phyloP scores from a whole-genome alignment of 140 eudicot species.

The Flaveria floridana region DNA sequence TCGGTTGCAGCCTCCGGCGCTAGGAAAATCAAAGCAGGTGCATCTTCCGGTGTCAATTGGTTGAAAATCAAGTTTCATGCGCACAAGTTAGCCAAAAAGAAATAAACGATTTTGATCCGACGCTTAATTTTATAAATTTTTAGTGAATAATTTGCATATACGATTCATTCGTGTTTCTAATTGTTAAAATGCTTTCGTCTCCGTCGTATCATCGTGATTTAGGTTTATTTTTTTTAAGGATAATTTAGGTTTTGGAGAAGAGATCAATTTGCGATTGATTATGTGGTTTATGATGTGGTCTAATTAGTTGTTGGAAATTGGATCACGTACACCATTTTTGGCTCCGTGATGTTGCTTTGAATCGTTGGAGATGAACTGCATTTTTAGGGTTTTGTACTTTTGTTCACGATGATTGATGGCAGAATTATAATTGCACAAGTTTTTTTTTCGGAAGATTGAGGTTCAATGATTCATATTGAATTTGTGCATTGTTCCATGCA shows the following conservation, averaged over 20 bases:
- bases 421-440: neutral
- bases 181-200: too few species aligned
- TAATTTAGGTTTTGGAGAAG: neutral
- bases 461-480: neutral
- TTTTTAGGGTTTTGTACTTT: slow-evolving; percentile 12
- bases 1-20: slow-evolving; percentile 31
- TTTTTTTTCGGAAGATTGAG: neutral
- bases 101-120: slow-evolving; percentile 2
- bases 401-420: too few species aligned
- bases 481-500: neutral
- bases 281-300: neutral
- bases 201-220: too few species aligned
- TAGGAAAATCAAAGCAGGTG: slow-evolving; percentile 55
- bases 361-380: too few species aligned
- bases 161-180: too few species aligned
- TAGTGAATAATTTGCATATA: slow-evolving; percentile 16
- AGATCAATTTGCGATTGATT: neutral
- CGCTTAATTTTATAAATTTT: neutral
- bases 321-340: neutral
- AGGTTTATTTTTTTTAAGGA: neutral
- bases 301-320: neutral
- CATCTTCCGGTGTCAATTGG: slow-evolving; percentile 51
- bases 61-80: slow-evolving; percentile 48
- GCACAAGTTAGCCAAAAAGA: slow-evolving; percentile 28
- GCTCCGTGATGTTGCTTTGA: neutral